Percentiles rank a stretch among this genome's conserved stretches.
These are phyloP conservation scores for Salvia miltiorrhiza DNA, from an alignment of 257 asterid species.

Conservation along the genomic window DNA sequence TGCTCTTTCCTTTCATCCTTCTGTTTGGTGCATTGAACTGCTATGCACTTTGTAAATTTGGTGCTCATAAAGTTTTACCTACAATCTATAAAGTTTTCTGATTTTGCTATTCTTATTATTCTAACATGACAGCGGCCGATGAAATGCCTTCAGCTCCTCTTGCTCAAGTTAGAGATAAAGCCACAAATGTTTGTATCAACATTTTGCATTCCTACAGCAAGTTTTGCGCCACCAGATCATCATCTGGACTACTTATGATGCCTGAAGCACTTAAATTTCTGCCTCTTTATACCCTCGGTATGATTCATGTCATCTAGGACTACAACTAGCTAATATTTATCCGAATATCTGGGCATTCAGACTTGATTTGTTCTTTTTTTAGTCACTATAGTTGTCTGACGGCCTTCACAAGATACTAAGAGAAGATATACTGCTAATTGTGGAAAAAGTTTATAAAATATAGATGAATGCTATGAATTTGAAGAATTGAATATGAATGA, in stretches of 20 bases:
- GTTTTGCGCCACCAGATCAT: conserved; percentile 82
- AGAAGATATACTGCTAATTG: background rate
- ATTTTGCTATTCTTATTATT: conserved; percentile 26
- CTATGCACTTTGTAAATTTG: conserved; percentile 1
- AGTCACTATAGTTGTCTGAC: background rate
- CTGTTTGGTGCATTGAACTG: background rate
- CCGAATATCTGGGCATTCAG: background rate
- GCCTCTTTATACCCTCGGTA: conserved; percentile 93
- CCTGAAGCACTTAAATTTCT: conserved; percentile 91
- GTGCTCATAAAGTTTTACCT: background rate
- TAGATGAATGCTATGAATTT: background rate
- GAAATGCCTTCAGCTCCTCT: conserved; percentile 79
- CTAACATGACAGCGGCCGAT: conserved; percentile 56
- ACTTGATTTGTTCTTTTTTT: background rate
- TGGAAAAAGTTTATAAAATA: background rate
- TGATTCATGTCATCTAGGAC: conserved; percentile 14
- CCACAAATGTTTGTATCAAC: conserved; percentile 68
- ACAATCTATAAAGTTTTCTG: background rate
- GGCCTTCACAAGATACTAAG: background rate
- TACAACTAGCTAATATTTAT: background rate
- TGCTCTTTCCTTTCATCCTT: conserved; percentile 12
- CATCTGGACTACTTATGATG: conserved; percentile 86
- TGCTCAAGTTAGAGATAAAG: conserved; percentile 73
- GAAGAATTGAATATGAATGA: background rate
- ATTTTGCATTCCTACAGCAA: conserved; percentile 83